Base-by-base conservation (phyloP, 1,139 yeast species). In the Komagataea norvegica region DNA sequence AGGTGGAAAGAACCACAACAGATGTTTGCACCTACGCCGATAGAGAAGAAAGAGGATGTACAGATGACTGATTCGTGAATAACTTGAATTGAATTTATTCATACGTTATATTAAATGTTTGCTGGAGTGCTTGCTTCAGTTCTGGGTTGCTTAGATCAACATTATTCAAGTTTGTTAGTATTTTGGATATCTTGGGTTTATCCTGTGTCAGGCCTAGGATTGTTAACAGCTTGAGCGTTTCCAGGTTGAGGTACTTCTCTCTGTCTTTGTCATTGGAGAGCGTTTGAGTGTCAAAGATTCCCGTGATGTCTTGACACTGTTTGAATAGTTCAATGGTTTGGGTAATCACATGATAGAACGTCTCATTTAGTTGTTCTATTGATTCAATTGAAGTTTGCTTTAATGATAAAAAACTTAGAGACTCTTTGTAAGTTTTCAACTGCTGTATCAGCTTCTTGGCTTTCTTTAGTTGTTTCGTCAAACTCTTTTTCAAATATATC, bases 281-380 rank as follows among this genome's bases (percentile, higher is more conserved):
- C 6, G 23, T 30, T 14, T 30, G 28, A 3, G 27, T 14, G 17
- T 16, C 13, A 31, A 33, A 33, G 2, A 29, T 20, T 2, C 31
- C n/a, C 5, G 32, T 36, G 10, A 56, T 41, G 1, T 52, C 46
- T 9, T 56, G 54, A 34, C 70, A 50, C 41, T 65, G 61, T n/a
- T 47, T 49, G 40, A 64, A 64, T 8, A 72, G 49, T 14, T 51
- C 54, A 13, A 59, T 56, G 1, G 68, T 62, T 43, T 70, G 72
- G 2, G 56, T 53, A 1, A 70, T 56, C 35, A 74, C 58, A 26
- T 64, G 77, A 47, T 65, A 65, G 20, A 75, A 54, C 3, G 77
- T 72, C 37, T 79, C 83, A 42, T 68, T 69, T 18, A 78, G 51
- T 4, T 84, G 83, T 2, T 68, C 59, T 13, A 76, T 54, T n/a